These are phyloP conservation scores for Penicillium janthinellum DNA, from an alignment of 2,329 filamentous ascomycete species.

Conservation along the genomic window DNA sequence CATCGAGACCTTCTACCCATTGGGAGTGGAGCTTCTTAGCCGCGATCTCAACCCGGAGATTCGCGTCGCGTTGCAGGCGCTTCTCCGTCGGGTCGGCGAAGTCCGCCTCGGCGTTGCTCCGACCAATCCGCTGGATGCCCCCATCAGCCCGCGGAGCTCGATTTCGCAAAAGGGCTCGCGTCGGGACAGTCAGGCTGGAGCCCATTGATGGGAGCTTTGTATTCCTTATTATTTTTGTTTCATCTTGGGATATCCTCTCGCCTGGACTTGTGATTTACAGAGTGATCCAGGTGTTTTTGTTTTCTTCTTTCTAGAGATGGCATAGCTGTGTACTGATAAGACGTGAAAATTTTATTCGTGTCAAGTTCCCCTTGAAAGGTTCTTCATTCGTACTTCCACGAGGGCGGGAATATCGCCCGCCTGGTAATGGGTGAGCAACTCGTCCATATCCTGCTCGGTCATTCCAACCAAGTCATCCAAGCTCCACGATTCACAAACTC, in stretches of 20 bases:
- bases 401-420: conserved; percentile 42
- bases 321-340: conserved; percentile 32
- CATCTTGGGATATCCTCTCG: conserved; percentile 37
- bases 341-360: conserved; percentile 17
- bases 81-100: conserved; percentile 83
- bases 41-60: conserved; percentile 82
- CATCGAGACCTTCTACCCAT: conserved; percentile 79
- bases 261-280: conserved; percentile 25
- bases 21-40: conserved; percentile 77
- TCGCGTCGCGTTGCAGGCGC: conserved; percentile 71
- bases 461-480: conserved; percentile 83
- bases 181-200: conserved; percentile 31
- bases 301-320: conserved; percentile 21
- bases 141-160: conserved; percentile 40
- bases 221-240: conserved; percentile 9
- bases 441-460: conserved; percentile 81
- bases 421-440: conserved; percentile 73
- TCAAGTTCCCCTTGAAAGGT: neutral
- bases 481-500: conserved; percentile 82
- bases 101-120: conserved; percentile 57
- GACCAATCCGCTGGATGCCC: conserved; percentile 26
- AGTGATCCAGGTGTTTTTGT: conserved; percentile 19
- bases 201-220: conserved; percentile 17
- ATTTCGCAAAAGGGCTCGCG: conserved; percentile 36
- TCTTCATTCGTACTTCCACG: conserved; percentile 34